These are phyloP conservation scores for Wilcoxina mikolae DNA, from an alignment of 495 filamentous ascomycete species.

Conservation along the genomic window DNA sequence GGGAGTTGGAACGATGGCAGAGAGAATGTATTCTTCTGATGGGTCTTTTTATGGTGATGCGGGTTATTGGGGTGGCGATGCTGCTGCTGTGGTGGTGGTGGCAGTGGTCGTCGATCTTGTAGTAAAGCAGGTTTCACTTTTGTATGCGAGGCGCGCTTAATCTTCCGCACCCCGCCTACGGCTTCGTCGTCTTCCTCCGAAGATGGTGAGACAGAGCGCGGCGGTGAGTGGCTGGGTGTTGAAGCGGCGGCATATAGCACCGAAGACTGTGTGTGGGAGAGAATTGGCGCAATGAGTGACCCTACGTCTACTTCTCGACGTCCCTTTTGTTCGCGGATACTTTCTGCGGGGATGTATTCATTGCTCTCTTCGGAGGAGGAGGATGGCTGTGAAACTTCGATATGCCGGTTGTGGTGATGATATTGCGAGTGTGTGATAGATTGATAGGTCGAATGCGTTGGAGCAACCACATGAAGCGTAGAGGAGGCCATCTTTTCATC, in stretches of 20 bases:
- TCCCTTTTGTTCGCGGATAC: not conserved
- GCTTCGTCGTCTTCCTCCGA: slow-evolving; percentile 1
- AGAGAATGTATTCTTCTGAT: slow-evolving; percentile 1
- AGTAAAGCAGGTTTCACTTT: no score
- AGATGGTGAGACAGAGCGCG: not conserved
- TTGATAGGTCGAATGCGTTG: no score
- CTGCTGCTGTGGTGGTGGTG: not conserved
- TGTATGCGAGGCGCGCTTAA: no score
- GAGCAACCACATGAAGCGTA: no score
- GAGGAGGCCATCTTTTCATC: no score
- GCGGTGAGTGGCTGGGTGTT: not conserved
- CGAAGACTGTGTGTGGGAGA: slow-evolving; percentile 17
- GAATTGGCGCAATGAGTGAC: slow-evolving; percentile 20
- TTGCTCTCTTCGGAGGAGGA: not conserved
- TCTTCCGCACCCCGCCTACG: not conserved
- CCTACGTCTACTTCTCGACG: slow-evolving; percentile 20
- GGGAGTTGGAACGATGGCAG: slow-evolving; percentile 3
- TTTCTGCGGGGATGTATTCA: not conserved
- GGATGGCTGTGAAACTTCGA: not conserved
- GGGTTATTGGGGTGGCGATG: no score
- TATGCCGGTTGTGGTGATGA: no score
- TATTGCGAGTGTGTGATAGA: not conserved
- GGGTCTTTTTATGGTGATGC: not conserved
- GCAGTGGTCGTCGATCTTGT: not conserved
- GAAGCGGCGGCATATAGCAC: slow-evolving; percentile 12